Base-by-base conservation (phyloP, 257 asterid genomes). In the Nicotiana undulata region DNA sequence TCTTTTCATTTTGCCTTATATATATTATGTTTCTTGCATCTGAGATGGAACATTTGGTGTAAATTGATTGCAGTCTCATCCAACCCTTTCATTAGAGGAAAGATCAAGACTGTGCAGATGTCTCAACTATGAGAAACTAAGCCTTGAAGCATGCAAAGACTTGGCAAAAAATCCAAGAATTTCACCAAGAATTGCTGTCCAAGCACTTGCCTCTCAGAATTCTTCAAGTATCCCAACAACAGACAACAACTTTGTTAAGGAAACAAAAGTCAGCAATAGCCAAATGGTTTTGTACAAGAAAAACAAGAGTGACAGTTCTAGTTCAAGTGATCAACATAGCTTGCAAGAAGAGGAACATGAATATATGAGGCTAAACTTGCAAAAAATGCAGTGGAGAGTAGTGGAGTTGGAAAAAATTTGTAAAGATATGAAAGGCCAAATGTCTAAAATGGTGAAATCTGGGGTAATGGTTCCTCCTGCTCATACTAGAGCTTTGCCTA, bases 141-240 rank as follows among this genome's bases (percentile, higher is more conserved):
- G 94, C 83, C 89, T 93, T 3, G 97, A 93, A 88, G 87, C 93
- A 59, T 90, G 98, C 87, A 93, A 93, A 78, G 97, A 93, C 84
- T 86, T 93, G 0, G 98, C 97, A 6, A 90, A 90, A 84, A 93
- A 91, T 85, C 98, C 98, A 0, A 81, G 87, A 80, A 92, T 93
- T 72, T 97, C 97, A 79, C 98, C 98, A 63, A 84, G 91, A 90
- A 85, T 89, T 32, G 78, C 98, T 3, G 82, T 93, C 44, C 89
- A 89, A 84, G 98, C 98, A 5, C 86, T 93, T 29, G 85, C 93
- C 60, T 87, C 91, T 20, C 97, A 93, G 78, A 82, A 83, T 34
- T 46, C 59, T 44, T 76, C 90, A 40, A 83, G 49, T 32, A 49
- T 82, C 46, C 84, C 70, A 13, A 80, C 79, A 3, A 10, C 53